A percentile compares a stretch with the other conserved stretches of the same genome.
Conservation (phyloP, 1,284 basidiomycete genomes). For the Xanthoconium separans region DNA sequence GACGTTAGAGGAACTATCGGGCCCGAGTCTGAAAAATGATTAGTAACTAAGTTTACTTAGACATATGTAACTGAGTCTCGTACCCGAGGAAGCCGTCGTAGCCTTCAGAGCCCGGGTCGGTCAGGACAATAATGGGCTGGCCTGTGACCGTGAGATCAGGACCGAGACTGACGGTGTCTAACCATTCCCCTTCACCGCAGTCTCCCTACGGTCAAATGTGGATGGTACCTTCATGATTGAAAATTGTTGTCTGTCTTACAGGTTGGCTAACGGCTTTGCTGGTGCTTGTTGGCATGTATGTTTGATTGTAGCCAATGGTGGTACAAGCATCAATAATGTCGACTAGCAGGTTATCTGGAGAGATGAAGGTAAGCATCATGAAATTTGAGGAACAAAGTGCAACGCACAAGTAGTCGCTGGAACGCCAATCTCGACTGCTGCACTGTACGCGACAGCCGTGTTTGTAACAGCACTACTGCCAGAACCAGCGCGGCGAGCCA, state of each 20-base stretch:
- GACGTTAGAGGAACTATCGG: conserved; percentile 29
- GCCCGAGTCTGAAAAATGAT: conserved; percentile 39
- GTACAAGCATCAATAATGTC: conserved; percentile 51
- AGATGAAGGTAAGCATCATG: not conserved
- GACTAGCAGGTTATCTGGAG: conserved; percentile 27
- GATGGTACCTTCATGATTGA: not conserved
- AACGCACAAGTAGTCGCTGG: conserved; percentile 55
- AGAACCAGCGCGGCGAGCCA: conserved; percentile 34
- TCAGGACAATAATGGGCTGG: conserved; percentile 34
- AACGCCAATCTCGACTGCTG: conserved; percentile 54
- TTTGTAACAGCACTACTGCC: conserved; percentile 41
- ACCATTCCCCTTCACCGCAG: conserved; percentile 25
- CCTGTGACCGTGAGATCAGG: conserved; percentile 23
- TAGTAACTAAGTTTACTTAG: conserved; percentile 29
- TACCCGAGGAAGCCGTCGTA: conserved; percentile 32
- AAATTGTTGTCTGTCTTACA: conserved; percentile 34
- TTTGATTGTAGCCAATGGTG: conserved; percentile 58
- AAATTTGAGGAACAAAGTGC: not conserved
- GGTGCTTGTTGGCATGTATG: conserved; percentile 49
- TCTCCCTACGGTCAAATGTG: conserved; percentile 23
- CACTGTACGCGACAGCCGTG: conserved; percentile 49
- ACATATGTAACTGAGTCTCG: not conserved
- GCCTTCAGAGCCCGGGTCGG: conserved; percentile 21
- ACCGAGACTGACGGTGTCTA: conserved; percentile 28
- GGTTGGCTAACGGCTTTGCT: conserved; percentile 39